A percentile compares a stretch with the other conserved stretches of the same genome.
Conservation (phyloP, 257 asterid species). For the Scutellaria minor region DNA sequence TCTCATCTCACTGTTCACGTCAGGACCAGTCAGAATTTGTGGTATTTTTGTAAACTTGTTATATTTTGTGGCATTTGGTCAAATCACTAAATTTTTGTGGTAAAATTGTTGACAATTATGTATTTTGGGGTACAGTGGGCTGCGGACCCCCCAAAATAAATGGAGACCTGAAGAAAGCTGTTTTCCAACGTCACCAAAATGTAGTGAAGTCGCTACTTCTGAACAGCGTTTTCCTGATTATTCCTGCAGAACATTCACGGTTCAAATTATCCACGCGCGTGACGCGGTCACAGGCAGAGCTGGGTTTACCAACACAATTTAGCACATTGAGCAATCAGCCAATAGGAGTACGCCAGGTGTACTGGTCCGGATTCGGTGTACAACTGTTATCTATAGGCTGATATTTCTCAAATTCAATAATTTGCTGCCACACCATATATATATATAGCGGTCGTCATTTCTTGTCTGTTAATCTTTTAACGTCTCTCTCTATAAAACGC, state of each 20-base stretch:
- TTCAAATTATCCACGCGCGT: constrained; percentile 22
- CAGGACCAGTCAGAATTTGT: too few species aligned
- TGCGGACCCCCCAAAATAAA: too few species aligned
- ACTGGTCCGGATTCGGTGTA: background rate
- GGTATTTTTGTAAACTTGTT: too few species aligned
- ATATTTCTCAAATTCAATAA: constrained; percentile 24
- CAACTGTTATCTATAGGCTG: constrained; percentile 6
- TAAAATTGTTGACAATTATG: too few species aligned
- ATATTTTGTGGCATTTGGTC: too few species aligned
- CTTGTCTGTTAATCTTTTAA: background rate
- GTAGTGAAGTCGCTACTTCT: constrained; percentile 14
- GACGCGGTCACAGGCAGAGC: background rate
- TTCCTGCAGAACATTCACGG: background rate
- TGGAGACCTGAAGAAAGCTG: too few species aligned
- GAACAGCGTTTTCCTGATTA: constrained; percentile 1
- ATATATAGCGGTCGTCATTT: constrained; percentile 21
- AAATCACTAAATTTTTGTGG: too few species aligned
- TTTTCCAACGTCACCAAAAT: background rate
- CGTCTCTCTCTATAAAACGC: background rate
- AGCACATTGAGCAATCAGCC: background rate
- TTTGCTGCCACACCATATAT: constrained; percentile 22
- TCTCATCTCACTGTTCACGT: too few species aligned
- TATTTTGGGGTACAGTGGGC: too few species aligned
- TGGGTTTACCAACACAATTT: background rate
- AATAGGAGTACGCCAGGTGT: constrained; percentile 12